Base-by-base conservation (phyloP, 306 rosid genomes). In the Ochetophila trinervis region DNA sequence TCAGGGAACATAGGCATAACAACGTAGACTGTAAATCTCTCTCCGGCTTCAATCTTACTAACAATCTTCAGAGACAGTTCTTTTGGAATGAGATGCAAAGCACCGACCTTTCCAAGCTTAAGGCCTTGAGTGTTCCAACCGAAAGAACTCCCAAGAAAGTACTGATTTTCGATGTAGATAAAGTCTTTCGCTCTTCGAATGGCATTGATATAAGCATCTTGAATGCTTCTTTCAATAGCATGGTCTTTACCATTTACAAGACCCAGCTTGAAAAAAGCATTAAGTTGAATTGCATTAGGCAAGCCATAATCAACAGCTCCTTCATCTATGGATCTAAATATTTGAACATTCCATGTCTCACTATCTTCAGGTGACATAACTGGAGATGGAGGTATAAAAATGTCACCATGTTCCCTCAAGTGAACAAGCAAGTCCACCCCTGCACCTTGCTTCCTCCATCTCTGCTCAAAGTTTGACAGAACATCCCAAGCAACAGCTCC, bases 1-100 rank as follows among this genome's bases (percentile, higher is more conserved):
- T 82, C 87, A 10, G 87, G 84, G 84, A 84, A 82, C 87, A 79
- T 72, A 8, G 87, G 87, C 65, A 82, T 78, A 12, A 82, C 84
- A 45, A 83, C 34, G 55, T 84, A 84, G 45, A 77, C 74, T 0
- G 45, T 24, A 57, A 83, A 83, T 60, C 81, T 80, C 74, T 84
- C 88, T 13, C 79, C 81, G 1, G 79, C 83, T 70, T 74, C 76
- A 57, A 84, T 84, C 69, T 80, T 84, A 17, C 85, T 80, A 7
- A 80, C 88, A 59, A 74, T 67, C 70, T 84, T 84, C 22, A 84
- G 49, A n/a, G 88, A 77, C 24, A 84, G 69, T 63, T 84, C 88
- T 64, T 74, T 84, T 4, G 88, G 88, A 34, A 83, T 77, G 1
- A 74, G 70, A 27, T 83, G 65, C 44, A 65, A 48, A 23, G 81